Evolutionary conservation across 306 rosid genomes (phyloP).

Genomic region (Cicer cuneatum): DNA sequence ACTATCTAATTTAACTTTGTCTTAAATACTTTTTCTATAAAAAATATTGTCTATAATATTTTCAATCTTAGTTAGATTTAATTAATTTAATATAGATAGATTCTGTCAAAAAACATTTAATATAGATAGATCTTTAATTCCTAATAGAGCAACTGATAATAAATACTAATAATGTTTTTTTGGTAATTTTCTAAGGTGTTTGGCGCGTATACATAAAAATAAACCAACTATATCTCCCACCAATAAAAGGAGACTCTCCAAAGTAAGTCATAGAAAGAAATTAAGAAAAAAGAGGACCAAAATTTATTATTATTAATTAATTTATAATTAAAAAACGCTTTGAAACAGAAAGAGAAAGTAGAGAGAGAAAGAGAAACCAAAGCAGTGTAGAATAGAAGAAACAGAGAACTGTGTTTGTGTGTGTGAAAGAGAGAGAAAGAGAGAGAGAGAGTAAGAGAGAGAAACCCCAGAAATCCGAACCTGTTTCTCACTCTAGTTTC

Average conservation of each 20-base stretch:
- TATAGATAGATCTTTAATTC: not conserved
- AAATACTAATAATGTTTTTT: constrained; percentile 1
- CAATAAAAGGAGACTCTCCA: constrained; percentile 38
- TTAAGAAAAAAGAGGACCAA: constrained; percentile 30
- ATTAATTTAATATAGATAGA: not conserved
- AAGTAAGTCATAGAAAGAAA: constrained; percentile 27
- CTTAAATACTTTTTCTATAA: not conserved
- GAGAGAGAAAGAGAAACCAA: constrained; percentile 46
- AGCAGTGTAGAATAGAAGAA: constrained; percentile 45
- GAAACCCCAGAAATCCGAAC: constrained; percentile 55
- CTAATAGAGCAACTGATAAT: not conserved
- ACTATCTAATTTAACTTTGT: not conserved
- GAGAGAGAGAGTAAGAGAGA: constrained; percentile 37
- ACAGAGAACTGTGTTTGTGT: constrained; percentile 45
- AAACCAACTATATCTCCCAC: constrained; percentile 49
- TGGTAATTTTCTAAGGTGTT: constrained; percentile 42
- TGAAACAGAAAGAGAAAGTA: constrained; percentile 53
- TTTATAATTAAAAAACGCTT: constrained; percentile 39
- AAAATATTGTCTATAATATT: too few relatives aligned
- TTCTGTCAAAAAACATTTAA: not conserved
- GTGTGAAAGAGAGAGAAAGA: not conserved
- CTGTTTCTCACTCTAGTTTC: constrained; percentile 41
- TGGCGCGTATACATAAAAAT: constrained; percentile 63
- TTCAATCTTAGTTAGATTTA: not conserved
- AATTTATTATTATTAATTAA: constrained; percentile 2